Base-by-base conservation (phyloP, 352 stramenopile species). In the Phytophthora brassicae region DNA sequence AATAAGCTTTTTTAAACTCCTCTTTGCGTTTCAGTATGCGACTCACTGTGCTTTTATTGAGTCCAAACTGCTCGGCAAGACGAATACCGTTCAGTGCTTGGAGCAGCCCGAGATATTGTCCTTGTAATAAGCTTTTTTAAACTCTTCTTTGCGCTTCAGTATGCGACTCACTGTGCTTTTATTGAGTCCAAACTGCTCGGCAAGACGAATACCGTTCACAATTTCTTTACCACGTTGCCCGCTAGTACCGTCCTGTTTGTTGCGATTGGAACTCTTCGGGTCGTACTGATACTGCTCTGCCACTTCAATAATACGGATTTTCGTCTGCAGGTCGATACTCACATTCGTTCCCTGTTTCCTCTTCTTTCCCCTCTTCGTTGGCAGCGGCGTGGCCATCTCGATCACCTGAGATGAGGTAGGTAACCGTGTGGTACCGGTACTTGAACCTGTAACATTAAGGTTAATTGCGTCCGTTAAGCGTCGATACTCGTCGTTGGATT, bases 81-180 rank as follows among this genome's bases (percentile, higher is more conserved):
- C 81, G 79, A 50, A 90, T 90, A 17, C 84, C 84, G 52, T 85
- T 92, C 60, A 92, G n/a, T n/a, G n/a, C n/a, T n/a, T n/a, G n/a
- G n/a, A n/a, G n/a, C n/a, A 80, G 28, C 84, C 84, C 22, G 84
- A 89, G 58, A 92, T 81, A 52, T 90, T 90, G 74, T 92, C 84
- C 65, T 90, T 88, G 70, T 92, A 92, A 60, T 89, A 92, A 17
- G 84, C 84, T 58, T 90, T 89, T 72, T 92, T 92, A 68, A 89
- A 90, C 76, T 90, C 81, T 39, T 92, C 81, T 49, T 92, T 92
- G 68, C 84, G 84, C 70, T 92, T 92, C n/a, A 92, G 61, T 31
- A 92, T 92, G 62, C 84, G 84, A 39, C 81, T 90, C 24, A 92
- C 81, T 1, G 84, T 92, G 71, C 79, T 90, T 64, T 92, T 92